phyloP scores from a whole-genome alignment of 2,329 filamentous ascomycete genomes.

The Diaporthe vaccinii region DNA sequence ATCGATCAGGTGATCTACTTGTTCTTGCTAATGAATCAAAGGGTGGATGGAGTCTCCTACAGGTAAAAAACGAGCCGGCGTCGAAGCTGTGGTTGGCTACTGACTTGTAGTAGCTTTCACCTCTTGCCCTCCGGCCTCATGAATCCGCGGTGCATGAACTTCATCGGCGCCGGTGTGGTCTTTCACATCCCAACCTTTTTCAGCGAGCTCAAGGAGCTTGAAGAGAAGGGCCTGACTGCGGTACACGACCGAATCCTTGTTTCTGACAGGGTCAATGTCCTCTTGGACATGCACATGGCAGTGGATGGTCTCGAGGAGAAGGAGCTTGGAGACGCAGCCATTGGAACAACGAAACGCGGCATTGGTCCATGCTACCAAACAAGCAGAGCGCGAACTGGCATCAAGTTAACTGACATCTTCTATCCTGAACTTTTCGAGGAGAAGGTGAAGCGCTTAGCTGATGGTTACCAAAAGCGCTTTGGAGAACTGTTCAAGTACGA shows the following conservation, averaged over 20 bases:
- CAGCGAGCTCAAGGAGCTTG: conserved; percentile 71
- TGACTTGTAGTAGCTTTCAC: conserved; percentile 62
- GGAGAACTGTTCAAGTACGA: conserved; percentile 76
- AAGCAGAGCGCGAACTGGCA: conserved; percentile 65
- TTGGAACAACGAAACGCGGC: conserved; percentile 58
- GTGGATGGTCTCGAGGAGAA: conserved; percentile 76
- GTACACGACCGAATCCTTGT: conserved; percentile 72
- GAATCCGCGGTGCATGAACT: conserved; percentile 77
- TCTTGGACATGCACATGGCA: conserved; percentile 73
- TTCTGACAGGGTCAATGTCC: conserved; percentile 72
- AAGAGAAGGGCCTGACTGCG: conserved; percentile 69
- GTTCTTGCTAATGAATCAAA: conserved; percentile 39
- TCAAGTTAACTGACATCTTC: conserved; percentile 77
- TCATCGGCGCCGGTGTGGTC: conserved; percentile 79
- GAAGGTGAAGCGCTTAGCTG: conserved; percentile 73
- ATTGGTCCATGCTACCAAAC: conserved; percentile 47
- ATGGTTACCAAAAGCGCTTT: conserved; percentile 76
- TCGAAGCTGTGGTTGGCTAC: conserved; percentile 13
- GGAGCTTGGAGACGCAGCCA: conserved; percentile 40
- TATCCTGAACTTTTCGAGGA: conserved; percentile 74
- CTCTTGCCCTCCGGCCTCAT: conserved; percentile 79
- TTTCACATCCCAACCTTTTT: conserved; percentile 78
- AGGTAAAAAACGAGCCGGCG: conserved; percentile 24
- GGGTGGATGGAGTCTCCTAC: conserved; percentile 27
- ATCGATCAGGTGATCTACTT: conserved; percentile 6